phyloP scores from a whole-genome alignment of 345 rosid genomes.

The Cardamine occulta region DNA sequence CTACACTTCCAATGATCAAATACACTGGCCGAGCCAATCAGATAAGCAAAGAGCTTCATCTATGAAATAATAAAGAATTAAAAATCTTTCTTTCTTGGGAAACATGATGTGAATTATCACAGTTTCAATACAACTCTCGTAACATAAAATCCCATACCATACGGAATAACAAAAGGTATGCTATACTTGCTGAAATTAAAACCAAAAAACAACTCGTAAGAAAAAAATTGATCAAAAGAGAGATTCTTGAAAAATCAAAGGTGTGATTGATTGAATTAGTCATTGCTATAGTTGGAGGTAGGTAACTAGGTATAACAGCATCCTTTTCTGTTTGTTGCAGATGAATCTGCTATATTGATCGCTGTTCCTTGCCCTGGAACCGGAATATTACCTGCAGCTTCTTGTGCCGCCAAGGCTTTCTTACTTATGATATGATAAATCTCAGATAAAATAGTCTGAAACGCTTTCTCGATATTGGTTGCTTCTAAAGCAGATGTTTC shows the following conservation, averaged over 20 bases:
- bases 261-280: conserved; percentile 29
- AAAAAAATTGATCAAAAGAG: neutral
- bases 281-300: conserved; percentile 22
- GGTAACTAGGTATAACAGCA: conserved; percentile 62
- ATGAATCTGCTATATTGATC: conserved; percentile 60
- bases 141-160: conserved; percentile 15
- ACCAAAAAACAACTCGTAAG: neutral
- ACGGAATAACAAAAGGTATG: conserved; percentile 1
- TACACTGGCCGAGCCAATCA: conserved; percentile 1
- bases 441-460: conserved; percentile 64
- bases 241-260: conserved; percentile 2
- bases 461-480: conserved; percentile 69
- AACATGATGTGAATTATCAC: conserved; percentile 26
- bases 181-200: conserved; percentile 35
- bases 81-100: neutral
- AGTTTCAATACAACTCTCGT: conserved; percentile 26
- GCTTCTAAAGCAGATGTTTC: conserved; percentile 81
- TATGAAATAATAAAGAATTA: neutral
- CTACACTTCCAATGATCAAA: neutral
- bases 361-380: conserved; percentile 72
- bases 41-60: no score
- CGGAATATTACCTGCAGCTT: conserved; percentile 53
- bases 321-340: conserved; percentile 53
- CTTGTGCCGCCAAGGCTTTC: conserved; percentile 74
- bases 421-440: conserved; percentile 73